A percentile compares a stretch with the other conserved stretches of the same genome.
Evolutionary conservation across 1,284 basidiomycete genomes (phyloP).

Genomic region (Sphaerobolus stellatus): DNA sequence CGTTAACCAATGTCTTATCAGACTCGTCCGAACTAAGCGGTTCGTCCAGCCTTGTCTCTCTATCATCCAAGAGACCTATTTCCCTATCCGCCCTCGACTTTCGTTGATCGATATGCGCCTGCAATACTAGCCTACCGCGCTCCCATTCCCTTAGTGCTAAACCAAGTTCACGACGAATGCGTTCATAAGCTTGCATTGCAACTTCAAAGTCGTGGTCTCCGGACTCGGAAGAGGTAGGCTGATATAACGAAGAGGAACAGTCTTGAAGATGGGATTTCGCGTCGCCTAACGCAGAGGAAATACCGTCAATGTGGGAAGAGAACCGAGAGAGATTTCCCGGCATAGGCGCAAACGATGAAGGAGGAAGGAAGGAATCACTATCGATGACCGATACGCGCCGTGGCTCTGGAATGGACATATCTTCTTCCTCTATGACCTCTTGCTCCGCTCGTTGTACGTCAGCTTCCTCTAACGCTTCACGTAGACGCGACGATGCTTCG

Average conservation of each 20-base stretch:
- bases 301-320: conserved; percentile 66
- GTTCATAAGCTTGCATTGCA: conserved; percentile 66
- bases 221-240: not conserved
- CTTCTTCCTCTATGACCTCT: conserved; percentile 29
- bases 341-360: conserved; percentile 60
- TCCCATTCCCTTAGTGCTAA: conserved; percentile 75
- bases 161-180: conserved; percentile 70
- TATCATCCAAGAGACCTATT: conserved; percentile 8
- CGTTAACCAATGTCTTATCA: conserved; percentile 14
- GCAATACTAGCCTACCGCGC: conserved; percentile 62
- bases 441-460: conserved; percentile 50
- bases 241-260: conserved; percentile 50
- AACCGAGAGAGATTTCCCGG: conserved; percentile 65
- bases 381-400: not conserved
- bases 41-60: not conserved
- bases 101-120: conserved; percentile 39
- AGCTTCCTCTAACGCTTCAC: conserved; percentile 57
- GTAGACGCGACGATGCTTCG: conserved; percentile 59
- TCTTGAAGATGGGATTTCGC: conserved; percentile 61
- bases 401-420: conserved; percentile 8
- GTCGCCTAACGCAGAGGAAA: conserved; percentile 63
- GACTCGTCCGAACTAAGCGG: conserved; percentile 18
- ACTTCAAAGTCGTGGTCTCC: too few relatives aligned
- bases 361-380: too few relatives aligned
- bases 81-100: conserved; percentile 6